Percentiles rank a stretch among this genome's conserved stretches.
Evolutionary conservation across 108 stramenopile genomes (phyloP).

Genomic region (Heterococcus sp.): DNA sequence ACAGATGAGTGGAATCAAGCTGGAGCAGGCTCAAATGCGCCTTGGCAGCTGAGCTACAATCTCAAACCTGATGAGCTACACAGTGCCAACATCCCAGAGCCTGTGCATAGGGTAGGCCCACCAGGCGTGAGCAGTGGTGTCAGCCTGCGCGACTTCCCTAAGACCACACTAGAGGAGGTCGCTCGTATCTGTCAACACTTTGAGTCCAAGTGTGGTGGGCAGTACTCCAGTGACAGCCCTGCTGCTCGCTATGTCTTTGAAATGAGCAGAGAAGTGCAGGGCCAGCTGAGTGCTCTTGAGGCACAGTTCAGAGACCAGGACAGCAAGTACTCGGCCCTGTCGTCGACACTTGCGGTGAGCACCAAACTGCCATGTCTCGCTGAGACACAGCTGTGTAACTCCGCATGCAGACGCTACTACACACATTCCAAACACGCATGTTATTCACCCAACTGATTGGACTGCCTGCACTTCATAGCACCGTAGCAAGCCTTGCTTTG

Average conservation of each 20-base stretch:
- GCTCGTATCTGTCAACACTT: conserved; percentile 72
- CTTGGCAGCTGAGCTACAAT: neutral
- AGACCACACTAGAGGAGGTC: conserved; percentile 61
- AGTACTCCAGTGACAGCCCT: conserved; percentile 63
- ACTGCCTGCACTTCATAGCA: too few relatives aligned
- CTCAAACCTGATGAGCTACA: too few relatives aligned
- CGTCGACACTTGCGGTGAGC: neutral
- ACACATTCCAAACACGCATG: too few relatives aligned
- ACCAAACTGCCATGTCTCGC: too few relatives aligned
- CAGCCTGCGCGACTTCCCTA: conserved; percentile 63
- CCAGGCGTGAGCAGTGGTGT: conserved; percentile 52
- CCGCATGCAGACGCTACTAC: too few relatives aligned
- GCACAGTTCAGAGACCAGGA: neutral
- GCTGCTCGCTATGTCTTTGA: conserved; percentile 72
- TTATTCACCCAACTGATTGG: too few relatives aligned
- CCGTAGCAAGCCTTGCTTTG: too few relatives aligned
- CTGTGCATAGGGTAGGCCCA: conserved; percentile 18
- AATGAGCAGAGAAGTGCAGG: conserved; percentile 63
- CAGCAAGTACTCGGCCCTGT: neutral
- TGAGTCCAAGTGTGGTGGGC: conserved; percentile 68
- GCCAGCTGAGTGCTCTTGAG: conserved; percentile 3
- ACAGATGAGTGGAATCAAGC: too few relatives aligned
- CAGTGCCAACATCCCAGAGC: neutral
- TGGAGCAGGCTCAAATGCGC: too few relatives aligned
- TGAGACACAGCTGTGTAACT: too few relatives aligned